Evolutionary conservation across 164 flowering plant species (phyloP).

Genomic region (Buxus sempervirens): DNA sequence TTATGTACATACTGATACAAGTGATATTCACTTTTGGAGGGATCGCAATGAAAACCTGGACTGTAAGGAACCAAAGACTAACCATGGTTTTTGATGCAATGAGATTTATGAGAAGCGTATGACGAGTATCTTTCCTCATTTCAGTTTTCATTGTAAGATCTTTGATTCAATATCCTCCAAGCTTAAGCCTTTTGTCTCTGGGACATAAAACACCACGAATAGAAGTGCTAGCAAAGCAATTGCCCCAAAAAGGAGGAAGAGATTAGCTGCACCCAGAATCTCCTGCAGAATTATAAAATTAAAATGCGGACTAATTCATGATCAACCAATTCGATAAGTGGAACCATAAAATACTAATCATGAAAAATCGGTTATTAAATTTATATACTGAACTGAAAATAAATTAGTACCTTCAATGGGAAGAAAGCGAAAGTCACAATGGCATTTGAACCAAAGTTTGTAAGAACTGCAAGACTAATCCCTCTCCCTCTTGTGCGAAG

Average conservation of each 20-base stretch:
- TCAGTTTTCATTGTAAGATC: constrained; percentile 35
- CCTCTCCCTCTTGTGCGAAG: constrained; percentile 89
- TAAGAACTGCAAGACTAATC: constrained; percentile 90
- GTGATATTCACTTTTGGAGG: too few species aligned
- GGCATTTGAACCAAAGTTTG: constrained; percentile 93
- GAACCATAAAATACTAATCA: too few species aligned
- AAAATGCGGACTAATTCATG: neutral
- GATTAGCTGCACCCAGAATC: constrained; percentile 72
- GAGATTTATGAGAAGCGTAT: neutral
- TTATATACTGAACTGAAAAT: neutral
- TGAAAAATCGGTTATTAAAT: too few species aligned
- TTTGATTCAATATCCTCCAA: constrained; percentile 69
- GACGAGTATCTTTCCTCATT: too few species aligned
- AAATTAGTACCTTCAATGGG: constrained; percentile 66
- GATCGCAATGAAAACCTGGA: too few species aligned
- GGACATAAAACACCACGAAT: constrained; percentile 53
- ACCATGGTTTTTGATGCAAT: neutral
- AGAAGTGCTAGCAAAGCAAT: constrained; percentile 68
- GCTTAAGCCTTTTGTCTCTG: constrained; percentile 95
- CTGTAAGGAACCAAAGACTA: neutral
- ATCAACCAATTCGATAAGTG: too few species aligned
- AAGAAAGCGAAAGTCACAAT: constrained; percentile 88
- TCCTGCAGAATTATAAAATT: constrained; percentile 47
- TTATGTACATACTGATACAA: too few species aligned
- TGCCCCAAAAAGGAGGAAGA: constrained; percentile 77